Base-by-base conservation (phyloP, 805 yeast species). In the Candida orba region DNA sequence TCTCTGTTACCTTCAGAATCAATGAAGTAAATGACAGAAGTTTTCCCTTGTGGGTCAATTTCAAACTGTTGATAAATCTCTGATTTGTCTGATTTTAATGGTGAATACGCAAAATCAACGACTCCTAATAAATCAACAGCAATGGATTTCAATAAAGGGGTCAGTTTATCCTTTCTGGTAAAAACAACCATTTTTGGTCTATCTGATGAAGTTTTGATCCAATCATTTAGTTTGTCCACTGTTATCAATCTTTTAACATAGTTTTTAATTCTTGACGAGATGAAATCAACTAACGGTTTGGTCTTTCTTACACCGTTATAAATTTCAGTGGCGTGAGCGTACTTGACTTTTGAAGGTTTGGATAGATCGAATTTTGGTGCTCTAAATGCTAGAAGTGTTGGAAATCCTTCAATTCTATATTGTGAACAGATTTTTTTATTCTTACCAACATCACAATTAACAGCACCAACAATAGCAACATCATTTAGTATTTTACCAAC, bases 361-460 rank as follows among this genome's bases (percentile, higher is more conserved):
- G 54, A 52, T 5, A 62, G 34, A 36, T 64, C 58, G 25, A 66
- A 66, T 56, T 85, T 86, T 18, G 93, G 89, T 2, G 97, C 95
- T 54, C 91, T 74, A 65, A 84, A 90, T 4, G 83, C 81, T 66
- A 81, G 64, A 27, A 93, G 61, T 0, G 97, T 86, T 8, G 99
- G 99, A 63, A 75, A 91, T 0, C 96, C 95, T 52, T 76, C 69
- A 27, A 93, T 66, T 43, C 73, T 70, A 60, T 82, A 72, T 44
- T 72, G 64, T 20, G 78, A 65, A 66, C 99, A 93, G 4, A 93
- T 59, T 30, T 67, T 72, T 63, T 81, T 78, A 59, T 89, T 89
- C 43, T 58, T 59, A 4, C 71, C 75, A 40, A 75, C 72, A 56
- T 89, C 95, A 66, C 99, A 93, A 62, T 91, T 83, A 12, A 93